Conservation (phyloP, 768 basidiomycete genomes). For the Dentipellis sp. region DNA sequence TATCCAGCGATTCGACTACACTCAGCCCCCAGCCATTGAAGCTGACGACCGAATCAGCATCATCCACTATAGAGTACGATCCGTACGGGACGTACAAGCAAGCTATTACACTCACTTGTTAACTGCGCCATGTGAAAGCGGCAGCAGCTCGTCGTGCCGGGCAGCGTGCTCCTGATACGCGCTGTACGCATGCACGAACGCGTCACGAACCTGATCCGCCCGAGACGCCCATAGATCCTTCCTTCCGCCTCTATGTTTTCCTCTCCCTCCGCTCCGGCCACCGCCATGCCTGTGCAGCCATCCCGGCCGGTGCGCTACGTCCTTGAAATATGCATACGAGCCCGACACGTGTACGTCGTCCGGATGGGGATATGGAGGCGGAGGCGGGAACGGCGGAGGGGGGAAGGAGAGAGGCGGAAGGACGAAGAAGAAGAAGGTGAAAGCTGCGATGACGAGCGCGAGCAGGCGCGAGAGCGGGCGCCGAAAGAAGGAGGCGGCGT, state of each 20-base stretch:
- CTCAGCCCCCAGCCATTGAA: conserved; percentile 78
- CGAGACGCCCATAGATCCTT: conserved; percentile 35
- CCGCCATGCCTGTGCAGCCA: conserved; percentile 3
- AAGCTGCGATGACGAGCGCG: too few relatives aligned
- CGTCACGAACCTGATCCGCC: conserved; percentile 46
- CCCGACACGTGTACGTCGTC: too few relatives aligned
- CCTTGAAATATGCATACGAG: conserved; percentile 2
- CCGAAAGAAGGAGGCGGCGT: too few relatives aligned
- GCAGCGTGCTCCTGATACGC: conserved; percentile 55
- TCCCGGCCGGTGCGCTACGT: conserved; percentile 4
- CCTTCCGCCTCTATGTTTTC: neutral
- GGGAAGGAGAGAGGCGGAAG: too few relatives aligned
- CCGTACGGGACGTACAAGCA: neutral
- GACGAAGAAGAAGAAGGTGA: too few relatives aligned
- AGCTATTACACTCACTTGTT: conserved; percentile 28
- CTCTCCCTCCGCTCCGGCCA: neutral
- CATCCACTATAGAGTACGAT: neutral
- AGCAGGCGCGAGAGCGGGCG: too few relatives aligned
- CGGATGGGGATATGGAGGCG: too few relatives aligned
- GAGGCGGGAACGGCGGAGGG: too few relatives aligned
- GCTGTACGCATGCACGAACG: conserved; percentile 60
- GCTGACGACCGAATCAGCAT: conserved; percentile 22
- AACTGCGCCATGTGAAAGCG: conserved; percentile 37
- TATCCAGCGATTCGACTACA: conserved; percentile 74
- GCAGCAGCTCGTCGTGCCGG: conserved; percentile 54